Percentiles rank a stretch among this genome's conserved stretches.
Evolutionary conservation across 495 filamentous ascomycete species (phyloP).

Genomic region (Hypoxylon crocopeplum): DNA sequence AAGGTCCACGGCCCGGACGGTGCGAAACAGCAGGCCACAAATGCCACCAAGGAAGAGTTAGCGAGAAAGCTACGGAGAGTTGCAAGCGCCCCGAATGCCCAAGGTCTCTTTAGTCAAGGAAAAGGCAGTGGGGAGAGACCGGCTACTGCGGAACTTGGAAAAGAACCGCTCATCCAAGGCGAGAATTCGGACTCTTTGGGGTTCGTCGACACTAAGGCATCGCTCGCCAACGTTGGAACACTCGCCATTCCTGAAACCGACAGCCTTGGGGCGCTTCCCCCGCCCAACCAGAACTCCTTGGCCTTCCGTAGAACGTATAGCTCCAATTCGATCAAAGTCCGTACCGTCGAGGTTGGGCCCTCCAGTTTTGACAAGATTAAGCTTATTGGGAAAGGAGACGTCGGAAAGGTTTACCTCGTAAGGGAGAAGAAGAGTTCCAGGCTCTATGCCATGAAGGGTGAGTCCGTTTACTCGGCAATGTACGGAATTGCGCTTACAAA

Average conservation of each 20-base stretch:
- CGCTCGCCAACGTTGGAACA: constrained; percentile 34
- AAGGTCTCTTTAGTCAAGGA: constrained; percentile 80
- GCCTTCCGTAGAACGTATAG: constrained; percentile 95
- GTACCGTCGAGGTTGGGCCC: constrained; percentile 95
- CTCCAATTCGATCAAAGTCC: constrained; percentile 97
- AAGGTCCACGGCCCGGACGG: constrained; percentile 73
- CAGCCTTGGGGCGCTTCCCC: constrained; percentile 53
- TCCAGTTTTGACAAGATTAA: constrained; percentile 99
- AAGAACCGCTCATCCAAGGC: constrained; percentile 72
- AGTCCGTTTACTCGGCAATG: constrained; percentile 2
- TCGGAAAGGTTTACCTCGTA: constrained; percentile 97
- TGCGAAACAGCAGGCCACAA: constrained; percentile 70
- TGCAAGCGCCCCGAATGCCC: constrained; percentile 95
- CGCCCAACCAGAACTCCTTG: constrained; percentile 58
- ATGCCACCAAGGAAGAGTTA: constrained; percentile 88
- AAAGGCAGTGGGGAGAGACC: constrained; percentile 71
- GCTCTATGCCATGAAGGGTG: constrained; percentile 99
- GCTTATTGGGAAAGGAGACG: constrained; percentile 97
- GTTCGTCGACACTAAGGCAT: constrained; percentile 50
- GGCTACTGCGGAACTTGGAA: constrained; percentile 79
- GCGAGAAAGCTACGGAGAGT: constrained; percentile 91
- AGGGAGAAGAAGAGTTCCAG: constrained; percentile 95
- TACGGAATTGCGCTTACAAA: constrained; percentile 44
- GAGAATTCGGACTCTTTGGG: constrained; percentile 63
- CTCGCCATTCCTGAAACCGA: constrained; percentile 49